phyloP scores from a whole-genome alignment of 352 stramenopile species.

The Phytopythium montanum region DNA sequence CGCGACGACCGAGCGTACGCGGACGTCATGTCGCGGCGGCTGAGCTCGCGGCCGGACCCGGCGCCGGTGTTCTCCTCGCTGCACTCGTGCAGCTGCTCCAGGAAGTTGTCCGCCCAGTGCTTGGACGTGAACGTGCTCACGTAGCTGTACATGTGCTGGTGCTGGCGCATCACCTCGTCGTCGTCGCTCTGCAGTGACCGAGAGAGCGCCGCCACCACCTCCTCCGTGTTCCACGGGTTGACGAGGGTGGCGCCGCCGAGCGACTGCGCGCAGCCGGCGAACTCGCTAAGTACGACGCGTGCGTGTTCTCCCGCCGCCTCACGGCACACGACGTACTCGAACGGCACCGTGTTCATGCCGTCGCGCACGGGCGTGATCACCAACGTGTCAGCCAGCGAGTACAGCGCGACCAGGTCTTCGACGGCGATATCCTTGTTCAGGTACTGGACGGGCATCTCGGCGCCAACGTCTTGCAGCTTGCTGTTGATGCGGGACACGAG shows the following conservation, averaged over 20 bases:
- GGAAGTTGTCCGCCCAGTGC: slow-evolving; percentile 77
- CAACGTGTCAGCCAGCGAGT: slow-evolving; percentile 77
- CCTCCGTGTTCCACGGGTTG: slow-evolving; percentile 87
- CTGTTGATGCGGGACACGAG: slow-evolving; percentile 91
- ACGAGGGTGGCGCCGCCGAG: slow-evolving; percentile 79
- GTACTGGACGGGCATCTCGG: slow-evolving; percentile 87
- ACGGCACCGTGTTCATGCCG: slow-evolving; percentile 91
- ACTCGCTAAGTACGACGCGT: slow-evolving; percentile 89
- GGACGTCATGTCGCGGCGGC: slow-evolving; percentile 83
- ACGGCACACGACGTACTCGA: slow-evolving; percentile 89
- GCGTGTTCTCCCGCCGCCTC: slow-evolving; percentile 63
- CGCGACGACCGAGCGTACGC: slow-evolving; percentile 67
- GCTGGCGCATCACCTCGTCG: slow-evolving; percentile 63
- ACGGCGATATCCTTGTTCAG: slow-evolving; percentile 86
- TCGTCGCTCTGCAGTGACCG: slow-evolving; percentile 43
- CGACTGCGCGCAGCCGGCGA: slow-evolving; percentile 86
- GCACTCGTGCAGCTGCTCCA: slow-evolving; percentile 76
- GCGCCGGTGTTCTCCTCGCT: slow-evolving; percentile 68
- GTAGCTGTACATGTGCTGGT: slow-evolving; percentile 84
- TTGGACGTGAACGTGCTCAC: slow-evolving; percentile 72
- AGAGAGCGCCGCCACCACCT: slow-evolving; percentile 53
- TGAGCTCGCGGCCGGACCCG: slow-evolving; percentile 69
- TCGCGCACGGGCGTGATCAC: slow-evolving; percentile 87
- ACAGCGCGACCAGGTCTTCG: slow-evolving; percentile 88
- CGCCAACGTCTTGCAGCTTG: slow-evolving; percentile 87